Conservation (phyloP, 2,329 filamentous ascomycete species). For the Cladosporium colombiae region DNA sequence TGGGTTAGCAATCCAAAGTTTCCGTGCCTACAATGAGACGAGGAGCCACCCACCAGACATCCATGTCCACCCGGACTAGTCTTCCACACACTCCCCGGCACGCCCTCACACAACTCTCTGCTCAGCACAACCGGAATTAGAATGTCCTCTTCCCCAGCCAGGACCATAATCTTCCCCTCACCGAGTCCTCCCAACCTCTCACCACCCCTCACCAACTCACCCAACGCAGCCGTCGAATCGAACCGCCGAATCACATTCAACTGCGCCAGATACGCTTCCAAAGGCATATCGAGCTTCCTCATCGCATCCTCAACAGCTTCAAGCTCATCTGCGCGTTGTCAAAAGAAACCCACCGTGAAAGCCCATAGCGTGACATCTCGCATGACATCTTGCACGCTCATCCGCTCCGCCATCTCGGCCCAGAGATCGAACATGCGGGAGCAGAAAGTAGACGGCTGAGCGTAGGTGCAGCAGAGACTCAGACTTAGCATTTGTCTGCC, state of each 20-base stretch:
- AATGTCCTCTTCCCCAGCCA: constrained; percentile 30
- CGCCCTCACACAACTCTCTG: constrained; percentile 24
- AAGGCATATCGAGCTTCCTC: constrained; percentile 26
- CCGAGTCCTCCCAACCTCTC: constrained; percentile 24
- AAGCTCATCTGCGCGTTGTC: constrained; percentile 21
- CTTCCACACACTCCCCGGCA: constrained; percentile 26
- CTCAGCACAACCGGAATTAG: constrained; percentile 29
- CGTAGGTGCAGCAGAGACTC: constrained; percentile 29
- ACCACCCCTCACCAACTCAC: constrained; percentile 22
- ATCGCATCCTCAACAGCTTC: constrained; percentile 27
- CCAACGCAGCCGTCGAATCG: constrained; percentile 24
- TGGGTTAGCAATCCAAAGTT: neutral
- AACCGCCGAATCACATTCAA: constrained; percentile 31
- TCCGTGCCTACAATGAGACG: neutral
- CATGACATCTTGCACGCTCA: constrained; percentile 30
- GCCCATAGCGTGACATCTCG: constrained; percentile 31
- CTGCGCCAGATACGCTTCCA: constrained; percentile 29
- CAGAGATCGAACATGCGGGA: constrained; percentile 28
- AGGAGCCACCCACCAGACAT: constrained; percentile 23
- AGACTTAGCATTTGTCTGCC: constrained; percentile 23
- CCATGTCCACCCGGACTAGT: constrained; percentile 30
- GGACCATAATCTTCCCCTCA: constrained; percentile 26
- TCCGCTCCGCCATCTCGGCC: constrained; percentile 27
- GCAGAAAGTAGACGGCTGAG: constrained; percentile 27
- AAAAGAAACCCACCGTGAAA: constrained; percentile 31